A percentile compares a stretch with the other conserved stretches of the same genome.
Conservation (phyloP, 805 yeast genomes). For the Suhomyces faveliae region DNA sequence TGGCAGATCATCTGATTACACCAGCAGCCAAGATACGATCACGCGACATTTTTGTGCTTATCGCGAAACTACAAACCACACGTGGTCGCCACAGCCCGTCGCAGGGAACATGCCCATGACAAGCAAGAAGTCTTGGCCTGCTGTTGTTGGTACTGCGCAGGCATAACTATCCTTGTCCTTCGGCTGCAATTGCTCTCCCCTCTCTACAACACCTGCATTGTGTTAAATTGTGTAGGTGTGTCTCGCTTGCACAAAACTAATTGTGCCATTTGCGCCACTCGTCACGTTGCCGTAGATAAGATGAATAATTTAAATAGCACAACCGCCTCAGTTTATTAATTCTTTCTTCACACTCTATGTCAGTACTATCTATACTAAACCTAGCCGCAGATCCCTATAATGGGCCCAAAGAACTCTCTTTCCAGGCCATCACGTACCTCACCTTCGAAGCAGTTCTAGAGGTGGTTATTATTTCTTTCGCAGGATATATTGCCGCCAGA, state of each 20-base stretch:
- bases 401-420: constrained; percentile 26
- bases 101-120: too few species aligned
- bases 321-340: neutral
- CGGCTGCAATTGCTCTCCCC: neutral
- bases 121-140: too few species aligned
- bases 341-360: neutral
- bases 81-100: neutral
- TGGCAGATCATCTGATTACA: too few species aligned
- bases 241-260: too few species aligned
- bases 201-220: neutral
- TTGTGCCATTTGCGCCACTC: neutral
- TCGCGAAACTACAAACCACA: too few species aligned
- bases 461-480: constrained; percentile 80
- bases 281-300: constrained; percentile 1
- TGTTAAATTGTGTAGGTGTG: neutral
- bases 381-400: neutral
- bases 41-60: too few species aligned
- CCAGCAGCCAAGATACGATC: too few species aligned
- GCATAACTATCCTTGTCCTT: neutral
- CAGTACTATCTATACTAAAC: neutral
- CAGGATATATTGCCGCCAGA: constrained; percentile 84
- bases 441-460: constrained; percentile 91
- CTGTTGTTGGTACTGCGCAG: neutral
- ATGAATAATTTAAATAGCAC: neutral
- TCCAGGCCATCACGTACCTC: constrained; percentile 52